Conservation (phyloP, 257 asterid species). For the Solanum sejunctum region DNA sequence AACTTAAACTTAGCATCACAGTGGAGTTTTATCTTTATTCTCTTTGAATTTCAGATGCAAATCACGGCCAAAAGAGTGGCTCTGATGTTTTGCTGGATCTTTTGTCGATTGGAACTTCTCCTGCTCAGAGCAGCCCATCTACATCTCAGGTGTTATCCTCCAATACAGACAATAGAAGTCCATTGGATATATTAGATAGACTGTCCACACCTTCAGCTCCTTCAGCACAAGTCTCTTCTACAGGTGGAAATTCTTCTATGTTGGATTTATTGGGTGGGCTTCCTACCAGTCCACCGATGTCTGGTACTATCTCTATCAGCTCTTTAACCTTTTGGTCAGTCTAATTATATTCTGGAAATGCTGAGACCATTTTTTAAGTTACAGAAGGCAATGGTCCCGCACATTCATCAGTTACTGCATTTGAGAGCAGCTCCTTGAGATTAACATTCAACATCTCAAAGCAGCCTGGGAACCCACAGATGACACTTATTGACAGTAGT, state of each 20-base stretch:
- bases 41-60: conserved; percentile 38
- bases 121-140: conserved; percentile 47
- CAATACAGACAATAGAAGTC: conserved; percentile 35
- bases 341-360: neutral
- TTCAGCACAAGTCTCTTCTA: conserved; percentile 27
- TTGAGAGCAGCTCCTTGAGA: conserved; percentile 68
- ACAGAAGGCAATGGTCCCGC: conserved; percentile 55
- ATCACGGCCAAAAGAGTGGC: conserved; percentile 47
- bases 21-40: neutral
- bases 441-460: conserved; percentile 67
- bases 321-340: conserved; percentile 1
- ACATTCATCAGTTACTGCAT: conserved; percentile 68
- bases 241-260: conserved; percentile 57
- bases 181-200: conserved; percentile 38
- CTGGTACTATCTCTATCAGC: conserved; percentile 35
- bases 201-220: conserved; percentile 44
- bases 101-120: conserved; percentile 76
- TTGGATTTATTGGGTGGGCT: conserved; percentile 77
- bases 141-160: conserved; percentile 39
- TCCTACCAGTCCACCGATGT: conserved; percentile 37
- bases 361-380: conserved; percentile 10
- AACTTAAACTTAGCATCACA: neutral
- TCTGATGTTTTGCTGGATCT: conserved; percentile 74
- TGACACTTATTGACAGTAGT: conserved; percentile 63
- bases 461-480: conserved; percentile 64